A percentile compares a stretch with the other conserved stretches of the same genome.
Evolutionary conservation across 2,329 filamentous ascomycete species (phyloP).

Genomic region (Sarocladium oryzae): DNA sequence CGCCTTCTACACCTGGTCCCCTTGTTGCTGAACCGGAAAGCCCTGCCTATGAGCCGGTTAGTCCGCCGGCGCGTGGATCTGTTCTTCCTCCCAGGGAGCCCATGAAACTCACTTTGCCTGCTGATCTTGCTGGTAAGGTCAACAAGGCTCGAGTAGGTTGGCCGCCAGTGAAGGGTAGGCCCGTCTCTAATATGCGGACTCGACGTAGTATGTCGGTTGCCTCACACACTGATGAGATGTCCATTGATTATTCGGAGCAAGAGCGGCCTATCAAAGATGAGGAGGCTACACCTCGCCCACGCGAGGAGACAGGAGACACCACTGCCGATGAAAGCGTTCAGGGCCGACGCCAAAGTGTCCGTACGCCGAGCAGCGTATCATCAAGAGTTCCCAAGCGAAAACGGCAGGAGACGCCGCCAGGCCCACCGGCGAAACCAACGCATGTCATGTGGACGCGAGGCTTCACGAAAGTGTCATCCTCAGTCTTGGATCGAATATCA

Average conservation of each 20-base stretch:
- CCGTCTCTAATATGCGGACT: conserved; percentile 14
- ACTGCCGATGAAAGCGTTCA: conserved; percentile 47
- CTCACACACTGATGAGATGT: conserved; percentile 42
- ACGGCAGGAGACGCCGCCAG: conserved; percentile 42
- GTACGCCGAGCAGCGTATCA: conserved; percentile 31
- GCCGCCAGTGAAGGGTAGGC: conserved; percentile 13
- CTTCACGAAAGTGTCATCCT: conserved; percentile 65
- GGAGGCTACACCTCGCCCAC: conserved; percentile 45
- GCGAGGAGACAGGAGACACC: conserved; percentile 50
- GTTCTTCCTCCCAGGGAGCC: conserved; percentile 23
- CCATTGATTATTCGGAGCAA: conserved; percentile 34
- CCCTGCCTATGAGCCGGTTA: conserved; percentile 53
- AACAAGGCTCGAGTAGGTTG: conserved; percentile 7
- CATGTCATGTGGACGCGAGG: conserved; percentile 71
- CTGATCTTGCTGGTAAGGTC: conserved; percentile 10
- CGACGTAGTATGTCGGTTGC: conserved; percentile 39
- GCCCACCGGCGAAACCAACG: conserved; percentile 49
- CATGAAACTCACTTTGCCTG: conserved; percentile 11
- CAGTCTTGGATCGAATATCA: conserved; percentile 68
- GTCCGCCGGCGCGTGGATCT: conserved; percentile 40
- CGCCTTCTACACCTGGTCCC: conserved; percentile 49
- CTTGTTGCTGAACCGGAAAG: conserved; percentile 34
- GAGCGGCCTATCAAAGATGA: conserved; percentile 52
- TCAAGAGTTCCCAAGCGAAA: conserved; percentile 47
- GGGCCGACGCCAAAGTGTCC: conserved; percentile 27